Base-by-base conservation (phyloP, 225 moss, liverwort and hornwort genomes). In the Polytrichum commune region DNA sequence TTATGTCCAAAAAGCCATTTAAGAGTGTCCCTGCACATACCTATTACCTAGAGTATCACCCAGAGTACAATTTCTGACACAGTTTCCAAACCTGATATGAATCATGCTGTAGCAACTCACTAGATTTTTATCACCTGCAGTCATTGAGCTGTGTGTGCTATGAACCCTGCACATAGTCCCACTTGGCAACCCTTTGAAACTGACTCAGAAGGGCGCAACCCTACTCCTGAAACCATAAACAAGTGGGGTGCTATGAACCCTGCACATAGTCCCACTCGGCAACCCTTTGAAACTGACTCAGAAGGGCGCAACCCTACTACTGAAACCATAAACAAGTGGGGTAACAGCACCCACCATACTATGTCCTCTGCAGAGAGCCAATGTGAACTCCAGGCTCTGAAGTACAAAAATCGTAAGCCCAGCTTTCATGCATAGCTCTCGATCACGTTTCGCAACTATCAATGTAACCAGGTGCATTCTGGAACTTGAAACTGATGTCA, bases 391-490 rank as follows among this genome's bases (percentile, higher is more conserved):
- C 72, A 85, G 77, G 76, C 69, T 77, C 55, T 54, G 20, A 23
- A 60, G 67, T 27, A 72, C 70, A 60, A 69, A 24, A 58, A 73
- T 55, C 70, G 69, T 46, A 35, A 76, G 76, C 76, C 76, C 60
- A 26, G 65, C 62, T 76, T 85, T 79, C 85, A 85, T 69, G 74
- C 71, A 74, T 74, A 76, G 71, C 68, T 79, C 81, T 85, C 76
- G 30, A 74, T 79, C 67, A 60, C 74, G 19, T 78, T 56, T 57
- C 22, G 18, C 58, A 58, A 58, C 66, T 66, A 46, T 46, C 46
- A 46, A 33, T 66, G 29, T 46, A 18, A 46, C 32, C 66, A 33
- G 66, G 32, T 66, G 68, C 68, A 69, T 54, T 54, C 53, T 27
- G 25, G 25, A 68, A 25, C 27, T 68, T 24, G 53, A 68, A 19